Base-by-base conservation (phyloP, 805 yeast species). In the Sugiyamaella smithiae region DNA sequence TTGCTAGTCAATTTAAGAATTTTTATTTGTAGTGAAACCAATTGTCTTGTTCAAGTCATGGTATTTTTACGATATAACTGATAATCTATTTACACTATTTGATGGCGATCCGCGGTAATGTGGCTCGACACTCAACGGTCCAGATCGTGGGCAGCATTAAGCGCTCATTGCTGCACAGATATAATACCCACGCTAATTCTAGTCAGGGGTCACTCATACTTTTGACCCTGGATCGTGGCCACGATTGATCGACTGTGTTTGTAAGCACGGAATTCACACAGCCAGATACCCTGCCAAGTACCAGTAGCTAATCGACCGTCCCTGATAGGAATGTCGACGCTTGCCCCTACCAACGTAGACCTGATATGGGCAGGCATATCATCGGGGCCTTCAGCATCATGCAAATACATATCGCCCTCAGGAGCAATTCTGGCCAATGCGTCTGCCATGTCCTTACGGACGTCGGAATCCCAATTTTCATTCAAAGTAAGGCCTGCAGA, bases 351-450 rank as follows among this genome's bases (percentile, higher is more conserved):
- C 42, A 78, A 45, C 1, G 62, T 50, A 16, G 85, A 73, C 61
- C 85, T 82, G 45, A 82, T 81, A 64, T 86, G 95, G 0, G 90
- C 85, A 1, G 91, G 87, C 89, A 85, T 83, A 62, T 86, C 95
- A 62, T 87, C 95, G 2, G 85, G 61, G 14, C 74, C 95, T 65
- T 86, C 95, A 47, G 84, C 91, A 11, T 75, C 78, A 62, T 82
- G 90, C 40, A 74, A 59, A 57, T 82, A 84, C 40, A 61, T 57
- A 17, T 66, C 72, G 46, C 75, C 75, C 58, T 85, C 91, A 0
- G 95, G 95, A 2, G 78, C 86, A 49, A 85, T 69, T 45, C 77
- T 68, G 57, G 81, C 84, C 56, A 87, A 65, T 0, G 85, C 77
- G 20, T 75, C 72, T 7, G 75, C 72, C 86, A 87, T 75, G 59